Percentiles rank a stretch among this genome's conserved stretches.
These are phyloP conservation scores for Rhizopogon salebrosus DNA, from an alignment of 768 basidiomycete species.

Conservation along the genomic window DNA sequence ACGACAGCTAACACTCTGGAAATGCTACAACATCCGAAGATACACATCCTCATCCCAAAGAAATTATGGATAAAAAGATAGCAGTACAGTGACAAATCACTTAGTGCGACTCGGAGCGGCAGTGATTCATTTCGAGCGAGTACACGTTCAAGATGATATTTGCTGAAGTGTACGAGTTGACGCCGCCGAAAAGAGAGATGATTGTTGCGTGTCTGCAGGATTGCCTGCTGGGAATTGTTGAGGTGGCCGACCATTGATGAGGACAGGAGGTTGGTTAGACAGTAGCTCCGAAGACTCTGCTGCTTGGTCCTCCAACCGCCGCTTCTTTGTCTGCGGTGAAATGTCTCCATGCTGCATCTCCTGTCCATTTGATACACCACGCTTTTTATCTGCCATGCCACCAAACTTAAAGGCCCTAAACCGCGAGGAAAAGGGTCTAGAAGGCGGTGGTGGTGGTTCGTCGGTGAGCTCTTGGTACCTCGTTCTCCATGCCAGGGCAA, in stretches of 20 bases:
- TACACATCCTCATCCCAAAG: not conserved
- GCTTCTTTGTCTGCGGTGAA: conserved; percentile 23
- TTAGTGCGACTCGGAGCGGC: not conserved
- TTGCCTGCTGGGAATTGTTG: conserved; percentile 25
- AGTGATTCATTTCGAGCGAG: not conserved
- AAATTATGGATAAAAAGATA: not conserved
- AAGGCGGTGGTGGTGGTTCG: conserved; percentile 20
- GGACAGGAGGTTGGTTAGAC: conserved; percentile 10
- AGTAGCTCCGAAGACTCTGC: not conserved
- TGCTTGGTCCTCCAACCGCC: conserved; percentile 12
- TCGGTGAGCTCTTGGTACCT: conserved; percentile 29
- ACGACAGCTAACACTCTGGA: not conserved
- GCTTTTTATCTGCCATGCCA: conserved; percentile 18
- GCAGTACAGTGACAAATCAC: not conserved
- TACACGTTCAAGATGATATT: not conserved
- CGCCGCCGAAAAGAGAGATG: not conserved
- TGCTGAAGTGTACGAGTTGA: not conserved
- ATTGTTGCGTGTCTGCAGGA: not conserved
- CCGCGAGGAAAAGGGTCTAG: conserved; percentile 18
- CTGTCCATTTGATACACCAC: conserved; percentile 9
- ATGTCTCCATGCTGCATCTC: conserved; percentile 5
- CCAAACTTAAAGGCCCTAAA: conserved; percentile 9
- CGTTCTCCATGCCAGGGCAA: conserved; percentile 19
- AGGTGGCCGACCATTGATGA: conserved; percentile 26
- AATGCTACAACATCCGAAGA: not conserved